Conservation (phyloP, 306 rosid genomes). For the Trichosanthes cucumerina region DNA sequence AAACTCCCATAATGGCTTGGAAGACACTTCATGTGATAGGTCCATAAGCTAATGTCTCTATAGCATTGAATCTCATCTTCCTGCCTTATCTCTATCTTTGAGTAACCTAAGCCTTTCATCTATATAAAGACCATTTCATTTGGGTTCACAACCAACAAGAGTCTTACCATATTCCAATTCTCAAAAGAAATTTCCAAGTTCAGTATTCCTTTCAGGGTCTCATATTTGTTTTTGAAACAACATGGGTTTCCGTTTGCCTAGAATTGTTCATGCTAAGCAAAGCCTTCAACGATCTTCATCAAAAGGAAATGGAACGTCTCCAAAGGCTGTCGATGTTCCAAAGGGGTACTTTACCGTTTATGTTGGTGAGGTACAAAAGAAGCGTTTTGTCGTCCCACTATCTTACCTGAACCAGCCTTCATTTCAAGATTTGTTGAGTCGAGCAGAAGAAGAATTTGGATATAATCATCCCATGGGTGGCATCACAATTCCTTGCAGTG, state of each 20-base stretch:
- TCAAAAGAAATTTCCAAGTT: background rate
- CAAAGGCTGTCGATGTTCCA: slow-evolving; percentile 2
- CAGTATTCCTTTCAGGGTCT: background rate
- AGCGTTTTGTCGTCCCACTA: slow-evolving; percentile 19
- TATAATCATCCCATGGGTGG: slow-evolving; percentile 29
- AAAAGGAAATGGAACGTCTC: background rate
- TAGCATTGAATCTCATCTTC: background rate
- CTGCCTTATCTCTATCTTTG: background rate
- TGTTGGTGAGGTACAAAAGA: slow-evolving; percentile 23
- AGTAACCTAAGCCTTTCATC: background rate
- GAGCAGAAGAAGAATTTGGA: slow-evolving; percentile 27
- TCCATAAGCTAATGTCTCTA: background rate
- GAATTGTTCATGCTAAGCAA: background rate
- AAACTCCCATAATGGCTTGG: background rate
- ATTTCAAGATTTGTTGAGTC: slow-evolving; percentile 23
- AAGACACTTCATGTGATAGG: slow-evolving; percentile 8
- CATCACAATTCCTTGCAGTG: slow-evolving; percentile 24
- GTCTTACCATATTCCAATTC: background rate
- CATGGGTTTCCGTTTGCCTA: background rate
- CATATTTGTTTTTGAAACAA: background rate
- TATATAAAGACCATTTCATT: background rate
- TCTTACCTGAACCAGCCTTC: slow-evolving; percentile 24
- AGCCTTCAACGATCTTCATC: background rate
- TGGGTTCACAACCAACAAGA: background rate
- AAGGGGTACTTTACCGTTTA: slow-evolving; percentile 26